phyloP scores from a whole-genome alignment of 192 early-diverging fungal species.

The Linnemannia hyalina region DNA sequence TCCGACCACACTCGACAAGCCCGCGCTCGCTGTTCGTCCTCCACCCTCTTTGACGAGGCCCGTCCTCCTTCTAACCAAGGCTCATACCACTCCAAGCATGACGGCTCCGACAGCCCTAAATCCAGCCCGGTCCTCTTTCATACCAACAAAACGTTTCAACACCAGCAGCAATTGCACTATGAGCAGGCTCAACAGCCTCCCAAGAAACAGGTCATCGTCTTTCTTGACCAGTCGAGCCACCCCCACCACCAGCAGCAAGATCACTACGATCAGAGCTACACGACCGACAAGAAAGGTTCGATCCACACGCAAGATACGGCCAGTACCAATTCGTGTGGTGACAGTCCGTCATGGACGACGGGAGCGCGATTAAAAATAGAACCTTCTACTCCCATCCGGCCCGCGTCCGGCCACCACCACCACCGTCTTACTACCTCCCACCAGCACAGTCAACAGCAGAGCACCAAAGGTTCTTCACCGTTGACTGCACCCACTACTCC shows the following conservation, averaged over 20 bases:
- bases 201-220: conserved; percentile 20
- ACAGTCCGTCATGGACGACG: conserved; percentile 20
- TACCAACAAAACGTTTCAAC: background rate
- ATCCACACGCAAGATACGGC: background rate
- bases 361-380: conserved; percentile 38
- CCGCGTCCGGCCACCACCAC: background rate
- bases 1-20: conserved; percentile 14
- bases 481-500: conserved; percentile 22
- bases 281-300: background rate
- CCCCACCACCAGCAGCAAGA: background rate
- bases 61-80: conserved; percentile 14
- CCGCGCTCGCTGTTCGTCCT: conserved; percentile 45
- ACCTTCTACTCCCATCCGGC: conserved; percentile 31
- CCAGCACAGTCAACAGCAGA: background rate
- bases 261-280: background rate
- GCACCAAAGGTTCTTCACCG: conserved; percentile 19
- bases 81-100: conserved; percentile 18
- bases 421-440: background rate
- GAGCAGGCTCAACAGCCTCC: background rate
- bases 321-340: conserved; percentile 28
- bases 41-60: conserved; percentile 46
- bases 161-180: conserved; percentile 11
- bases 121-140: conserved; percentile 13
- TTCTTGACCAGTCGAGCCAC: conserved; percentile 11
- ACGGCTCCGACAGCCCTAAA: conserved; percentile 3